A percentile compares a stretch with the other conserved stretches of the same genome.
phyloP scores from a whole-genome alignment of 1,284 basidiomycete species.

The Athelia psychrophila region DNA sequence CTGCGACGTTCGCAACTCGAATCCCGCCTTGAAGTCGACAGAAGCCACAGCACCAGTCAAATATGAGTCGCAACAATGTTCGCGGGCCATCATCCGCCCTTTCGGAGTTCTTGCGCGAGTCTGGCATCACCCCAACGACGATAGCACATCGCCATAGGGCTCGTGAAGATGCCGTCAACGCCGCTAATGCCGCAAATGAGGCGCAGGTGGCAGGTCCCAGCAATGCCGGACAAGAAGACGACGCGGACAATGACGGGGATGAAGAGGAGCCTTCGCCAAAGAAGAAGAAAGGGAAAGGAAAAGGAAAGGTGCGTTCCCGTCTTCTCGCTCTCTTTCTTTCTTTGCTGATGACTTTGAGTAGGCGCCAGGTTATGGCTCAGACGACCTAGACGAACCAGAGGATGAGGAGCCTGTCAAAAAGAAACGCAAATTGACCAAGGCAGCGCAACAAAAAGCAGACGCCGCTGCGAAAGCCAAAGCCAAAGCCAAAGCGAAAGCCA shows the following conservation, averaged over 20 bases:
- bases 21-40: not conserved
- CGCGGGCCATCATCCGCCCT: conserved; percentile 89
- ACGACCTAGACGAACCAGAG: conserved; percentile 66
- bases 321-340: too few relatives aligned
- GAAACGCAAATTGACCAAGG: conserved; percentile 39
- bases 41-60: too few relatives aligned
- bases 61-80: conserved; percentile 55
- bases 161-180: conserved; percentile 21
- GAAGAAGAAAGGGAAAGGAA: conserved; percentile 6
- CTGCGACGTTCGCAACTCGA: too few relatives aligned
- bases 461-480: conserved; percentile 35
- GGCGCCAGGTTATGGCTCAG: conserved; percentile 61
- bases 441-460: conserved; percentile 28
- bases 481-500: conserved; percentile 45
- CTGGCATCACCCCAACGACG: conserved; percentile 73
- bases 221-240: conserved; percentile 29
- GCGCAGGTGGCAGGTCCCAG: conserved; percentile 50
- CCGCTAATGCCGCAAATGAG: conserved; percentile 10
- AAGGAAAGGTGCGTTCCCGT: not conserved
- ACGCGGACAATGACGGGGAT: conserved; percentile 22
- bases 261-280: conserved; percentile 12
- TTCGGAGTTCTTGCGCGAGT: conserved; percentile 87
- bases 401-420: conserved; percentile 34
- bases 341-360: conserved; percentile 20
- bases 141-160: conserved; percentile 58